Evolutionary conservation across 2,329 filamentous ascomycete genomes (phyloP).

Genomic region (Colletotrichum liriopes): DNA sequence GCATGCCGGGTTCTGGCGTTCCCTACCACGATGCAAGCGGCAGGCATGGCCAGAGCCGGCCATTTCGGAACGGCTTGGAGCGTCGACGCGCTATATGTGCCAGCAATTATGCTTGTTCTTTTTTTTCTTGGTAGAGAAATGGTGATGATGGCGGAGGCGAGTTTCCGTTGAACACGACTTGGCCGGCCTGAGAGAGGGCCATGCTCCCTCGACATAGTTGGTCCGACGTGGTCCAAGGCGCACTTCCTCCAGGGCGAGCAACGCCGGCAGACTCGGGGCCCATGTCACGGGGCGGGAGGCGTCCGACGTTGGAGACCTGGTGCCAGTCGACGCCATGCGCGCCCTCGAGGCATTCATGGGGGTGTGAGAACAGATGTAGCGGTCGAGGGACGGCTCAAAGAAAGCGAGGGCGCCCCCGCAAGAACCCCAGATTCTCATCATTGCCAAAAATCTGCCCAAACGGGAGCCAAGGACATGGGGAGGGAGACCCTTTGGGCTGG

Average conservation of each 20-base stretch:
- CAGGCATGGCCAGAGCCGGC: constrained; percentile 11
- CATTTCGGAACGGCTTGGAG: constrained; percentile 10
- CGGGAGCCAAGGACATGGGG: constrained; percentile 16
- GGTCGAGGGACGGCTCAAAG: background rate
- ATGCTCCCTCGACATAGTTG: background rate
- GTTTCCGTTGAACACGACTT: constrained; percentile 4
- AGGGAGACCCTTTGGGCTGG: constrained; percentile 6
- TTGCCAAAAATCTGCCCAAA: constrained; percentile 2
- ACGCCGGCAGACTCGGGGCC: background rate
- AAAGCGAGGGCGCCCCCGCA: constrained; percentile 1
- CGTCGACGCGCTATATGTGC: constrained; percentile 14
- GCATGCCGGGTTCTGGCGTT: constrained; percentile 3
- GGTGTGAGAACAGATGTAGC: background rate
- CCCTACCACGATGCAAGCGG: constrained; percentile 4
- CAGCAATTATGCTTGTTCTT: background rate
- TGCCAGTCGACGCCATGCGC: too few species aligned
- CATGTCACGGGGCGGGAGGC: background rate
- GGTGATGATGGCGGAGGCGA: constrained; percentile 8
- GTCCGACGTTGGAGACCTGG: background rate
- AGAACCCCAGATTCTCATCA: constrained; percentile 18
- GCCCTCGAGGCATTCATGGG: background rate
- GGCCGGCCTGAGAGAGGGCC: background rate
- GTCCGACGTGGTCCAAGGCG: constrained; percentile 2
- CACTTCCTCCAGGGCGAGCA: too few species aligned
- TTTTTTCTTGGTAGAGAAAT: background rate